Evolutionary conservation across 108 stramenopile species (phyloP), one percentile per base, ranked within the genome.

Genomic region (Cyclotella distinguenda): DNA sequence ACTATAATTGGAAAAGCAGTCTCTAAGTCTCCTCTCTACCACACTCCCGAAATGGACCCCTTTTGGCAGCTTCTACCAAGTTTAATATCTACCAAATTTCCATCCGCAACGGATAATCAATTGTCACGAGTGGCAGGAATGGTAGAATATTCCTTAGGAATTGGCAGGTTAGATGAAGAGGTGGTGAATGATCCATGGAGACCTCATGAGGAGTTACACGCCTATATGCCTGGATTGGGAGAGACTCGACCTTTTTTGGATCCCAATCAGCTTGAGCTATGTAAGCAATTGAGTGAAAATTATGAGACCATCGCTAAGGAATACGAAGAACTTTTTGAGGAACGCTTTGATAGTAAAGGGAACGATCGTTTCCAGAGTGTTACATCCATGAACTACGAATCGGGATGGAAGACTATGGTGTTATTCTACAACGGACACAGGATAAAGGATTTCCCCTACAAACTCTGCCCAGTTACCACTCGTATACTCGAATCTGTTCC

Each of bases 381-480:
- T 10, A 93, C 92, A 3, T 82, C 78, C 23, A 88, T 93, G 89
- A 93, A 93, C 67, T 93, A 90, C 40, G 86, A 91, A 4, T 66
- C 77, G 44, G 90, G 92, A 30, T 93, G 92, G 92, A 84, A 84
- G 54, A 93, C 92, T 32, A 72, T 93, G 57, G 85, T 86, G 25
- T 70, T 90, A 36, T 89, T 89, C 59, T 88, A 90, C 75, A 93
- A 93, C 70, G 86, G 89, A 0, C 92, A 93, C 69, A 66, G 87
- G 33, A 86, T 90, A 49, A 83, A 84, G n/a, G 80, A 82, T 31
- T 93, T 93, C 70, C 92, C 92, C 1, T 93, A 90, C 60, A 82
- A 93, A 58, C 51, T 93, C n/a, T 87, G 86, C 49, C 92, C 92
- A 25, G 83, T 80, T 7, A 93, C 92, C 0, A 87, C 88, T 13